These are phyloP conservation scores for Rachicladosporium sp. DNA, from an alignment of 2,329 filamentous ascomycete species.

Conservation along the genomic window DNA sequence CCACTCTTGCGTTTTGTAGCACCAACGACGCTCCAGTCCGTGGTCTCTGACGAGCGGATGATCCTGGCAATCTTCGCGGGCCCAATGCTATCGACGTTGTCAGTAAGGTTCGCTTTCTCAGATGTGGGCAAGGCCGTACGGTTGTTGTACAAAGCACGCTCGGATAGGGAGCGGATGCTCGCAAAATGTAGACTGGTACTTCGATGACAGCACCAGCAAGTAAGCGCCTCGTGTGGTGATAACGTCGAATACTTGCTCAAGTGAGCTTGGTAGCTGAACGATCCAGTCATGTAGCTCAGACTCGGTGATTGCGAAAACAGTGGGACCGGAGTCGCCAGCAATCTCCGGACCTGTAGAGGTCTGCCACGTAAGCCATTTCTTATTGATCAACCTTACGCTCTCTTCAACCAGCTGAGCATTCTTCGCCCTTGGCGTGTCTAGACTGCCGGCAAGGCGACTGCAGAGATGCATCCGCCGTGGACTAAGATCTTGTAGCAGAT, in stretches of 20 bases:
- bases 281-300: not conserved
- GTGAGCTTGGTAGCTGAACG: not conserved
- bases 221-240: slow-evolving; percentile 3
- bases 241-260: not conserved
- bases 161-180: slow-evolving; percentile 5
- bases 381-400: not conserved
- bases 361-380: not conserved
- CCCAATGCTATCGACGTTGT: slow-evolving; percentile 7
- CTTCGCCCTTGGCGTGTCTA: not conserved
- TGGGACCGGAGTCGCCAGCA: not conserved
- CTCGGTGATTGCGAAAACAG: slow-evolving; percentile 1
- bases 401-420: not conserved
- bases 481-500: not conserved
- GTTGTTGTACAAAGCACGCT: slow-evolving; percentile 9
- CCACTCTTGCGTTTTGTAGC: too few relatives aligned
- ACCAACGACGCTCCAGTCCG: too few relatives aligned
- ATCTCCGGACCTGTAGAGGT: not conserved
- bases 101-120: not conserved
- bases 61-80: slow-evolving; percentile 12
- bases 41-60: slow-evolving; percentile 1
- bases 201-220: slow-evolving; percentile 4
- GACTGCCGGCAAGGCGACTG: not conserved
- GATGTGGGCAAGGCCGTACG: not conserved
- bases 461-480: not conserved
- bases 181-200: slow-evolving; percentile 2